Evolutionary conservation across 345 rosid genomes (phyloP).

Genomic region (Bruguiera gymnorhiza): DNA sequence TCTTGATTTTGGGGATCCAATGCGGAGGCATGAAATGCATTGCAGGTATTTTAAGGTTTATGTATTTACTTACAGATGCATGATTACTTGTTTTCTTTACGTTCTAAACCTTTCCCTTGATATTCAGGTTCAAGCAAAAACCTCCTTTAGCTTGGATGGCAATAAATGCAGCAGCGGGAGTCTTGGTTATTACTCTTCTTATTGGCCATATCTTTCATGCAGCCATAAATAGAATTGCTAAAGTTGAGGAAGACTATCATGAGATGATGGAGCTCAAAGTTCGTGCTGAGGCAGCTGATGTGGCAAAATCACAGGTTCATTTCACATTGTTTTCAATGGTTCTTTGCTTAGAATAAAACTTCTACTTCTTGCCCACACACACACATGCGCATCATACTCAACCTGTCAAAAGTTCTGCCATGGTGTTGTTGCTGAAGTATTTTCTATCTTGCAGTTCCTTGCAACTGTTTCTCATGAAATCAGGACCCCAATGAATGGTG

Average conservation of each 20-base stretch:
- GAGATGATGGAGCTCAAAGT: constrained; percentile 78
- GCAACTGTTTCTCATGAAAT: constrained; percentile 99
- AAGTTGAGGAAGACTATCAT: constrained; percentile 71
- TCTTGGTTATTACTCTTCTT: constrained; percentile 66
- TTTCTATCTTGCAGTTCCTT: constrained; percentile 61
- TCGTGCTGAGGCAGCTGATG: constrained; percentile 98
- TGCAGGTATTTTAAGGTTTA: constrained; percentile 56
- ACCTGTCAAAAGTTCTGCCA: neutral
- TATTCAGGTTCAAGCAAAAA: constrained; percentile 71
- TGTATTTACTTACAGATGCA: constrained; percentile 4
- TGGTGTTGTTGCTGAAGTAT: constrained; percentile 13
- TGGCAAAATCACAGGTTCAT: constrained; percentile 91
- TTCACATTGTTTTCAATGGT: constrained; percentile 12
- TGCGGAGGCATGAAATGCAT: constrained; percentile 86
- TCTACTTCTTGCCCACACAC: neutral
- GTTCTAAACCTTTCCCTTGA: constrained; percentile 10
- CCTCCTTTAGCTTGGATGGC: constrained; percentile 81
- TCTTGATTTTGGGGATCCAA: constrained; percentile 94
- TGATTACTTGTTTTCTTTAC: constrained; percentile 16
- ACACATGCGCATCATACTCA: neutral
- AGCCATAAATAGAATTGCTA: constrained; percentile 64
- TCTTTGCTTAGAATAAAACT: neutral
- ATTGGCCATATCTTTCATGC: constrained; percentile 71
- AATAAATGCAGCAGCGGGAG: constrained; percentile 53
- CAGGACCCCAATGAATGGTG: constrained; percentile 96